Percentiles rank a stretch among this genome's conserved stretches.
Evolutionary conservation across 306 rosid genomes (phyloP).

Genomic region (Leucaena leucocephala): DNA sequence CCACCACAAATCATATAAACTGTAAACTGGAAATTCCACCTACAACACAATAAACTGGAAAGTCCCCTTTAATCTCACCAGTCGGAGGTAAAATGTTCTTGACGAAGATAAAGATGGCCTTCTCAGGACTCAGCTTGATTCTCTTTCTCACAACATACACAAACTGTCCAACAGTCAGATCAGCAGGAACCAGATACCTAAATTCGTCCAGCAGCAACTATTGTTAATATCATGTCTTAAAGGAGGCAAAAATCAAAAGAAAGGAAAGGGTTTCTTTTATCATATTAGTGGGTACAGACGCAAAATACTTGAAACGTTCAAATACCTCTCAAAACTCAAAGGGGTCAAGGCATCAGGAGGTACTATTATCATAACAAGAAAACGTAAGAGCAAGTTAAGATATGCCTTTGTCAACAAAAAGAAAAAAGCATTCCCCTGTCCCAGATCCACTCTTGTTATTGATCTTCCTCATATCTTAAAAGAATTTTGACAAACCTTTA

Average conservation of each 20-base stretch:
- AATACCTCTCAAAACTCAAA: too few relatives aligned
- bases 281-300: background rate
- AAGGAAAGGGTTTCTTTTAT: background rate
- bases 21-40: too few relatives aligned
- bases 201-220: constrained; percentile 30
- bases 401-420: background rate
- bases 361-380: constrained; percentile 4
- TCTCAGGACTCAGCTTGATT: constrained; percentile 82
- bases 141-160: constrained; percentile 90
- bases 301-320: background rate
- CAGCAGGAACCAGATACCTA: constrained; percentile 94
- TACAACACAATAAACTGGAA: background rate
- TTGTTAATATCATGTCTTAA: background rate
- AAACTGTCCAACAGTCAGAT: constrained; percentile 83
- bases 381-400: constrained; percentile 2
- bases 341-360: background rate
- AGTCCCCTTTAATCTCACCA: constrained; percentile 48
- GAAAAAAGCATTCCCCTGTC: background rate
- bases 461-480: background rate
- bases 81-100: constrained; percentile 84
- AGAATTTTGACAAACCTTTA: background rate
- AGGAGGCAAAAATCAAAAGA: background rate
- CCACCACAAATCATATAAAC: background rate
- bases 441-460: constrained; percentile 5
- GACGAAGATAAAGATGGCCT: constrained; percentile 86